These are phyloP conservation scores for Ilyonectria robusta DNA, from an alignment of 2,329 filamentous ascomycete species.

Conservation along the genomic window DNA sequence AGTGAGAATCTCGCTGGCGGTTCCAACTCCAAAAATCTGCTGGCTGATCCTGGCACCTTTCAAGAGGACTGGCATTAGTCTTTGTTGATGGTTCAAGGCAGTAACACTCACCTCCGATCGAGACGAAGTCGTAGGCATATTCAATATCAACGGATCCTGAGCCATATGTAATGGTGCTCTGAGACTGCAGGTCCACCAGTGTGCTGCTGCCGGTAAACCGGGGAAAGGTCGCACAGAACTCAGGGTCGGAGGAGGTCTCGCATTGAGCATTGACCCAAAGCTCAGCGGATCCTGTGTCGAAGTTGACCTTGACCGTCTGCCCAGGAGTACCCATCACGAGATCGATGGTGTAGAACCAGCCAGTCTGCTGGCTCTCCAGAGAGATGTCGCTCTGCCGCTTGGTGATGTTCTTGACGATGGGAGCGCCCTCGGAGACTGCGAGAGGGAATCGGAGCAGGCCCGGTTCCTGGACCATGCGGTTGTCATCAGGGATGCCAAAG, in stretches of 20 bases:
- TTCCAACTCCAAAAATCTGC: conserved; percentile 56
- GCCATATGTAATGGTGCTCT: conserved; percentile 50
- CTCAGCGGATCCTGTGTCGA: conserved; percentile 59
- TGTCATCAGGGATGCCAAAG: conserved; percentile 40
- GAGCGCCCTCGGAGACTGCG: conserved; percentile 46
- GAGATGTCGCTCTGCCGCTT: conserved; percentile 50
- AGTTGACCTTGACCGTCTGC: conserved; percentile 55
- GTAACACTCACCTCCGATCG: conserved; percentile 51
- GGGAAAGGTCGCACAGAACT: conserved; percentile 48
- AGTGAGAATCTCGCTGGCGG: conserved; percentile 47
- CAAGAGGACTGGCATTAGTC: neutral
- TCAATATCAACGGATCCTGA: conserved; percentile 51
- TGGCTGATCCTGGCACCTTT: conserved; percentile 50
- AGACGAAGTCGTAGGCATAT: conserved; percentile 53
- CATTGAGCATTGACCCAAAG: conserved; percentile 61
- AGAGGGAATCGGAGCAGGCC: conserved; percentile 51
- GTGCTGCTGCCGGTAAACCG: conserved; percentile 51
- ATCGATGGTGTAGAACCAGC: conserved; percentile 57
- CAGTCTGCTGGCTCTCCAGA: conserved; percentile 45
- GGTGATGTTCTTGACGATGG: conserved; percentile 45
- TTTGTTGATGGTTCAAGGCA: neutral
- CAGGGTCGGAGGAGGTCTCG: conserved; percentile 47
- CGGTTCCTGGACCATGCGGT: conserved; percentile 38
- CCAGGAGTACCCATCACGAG: conserved; percentile 56
- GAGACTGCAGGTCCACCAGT: conserved; percentile 45